Percentiles rank a stretch among this genome's conserved stretches.
Conservation (phyloP, 805 yeast species). For the Yarrowia sp. region DNA sequence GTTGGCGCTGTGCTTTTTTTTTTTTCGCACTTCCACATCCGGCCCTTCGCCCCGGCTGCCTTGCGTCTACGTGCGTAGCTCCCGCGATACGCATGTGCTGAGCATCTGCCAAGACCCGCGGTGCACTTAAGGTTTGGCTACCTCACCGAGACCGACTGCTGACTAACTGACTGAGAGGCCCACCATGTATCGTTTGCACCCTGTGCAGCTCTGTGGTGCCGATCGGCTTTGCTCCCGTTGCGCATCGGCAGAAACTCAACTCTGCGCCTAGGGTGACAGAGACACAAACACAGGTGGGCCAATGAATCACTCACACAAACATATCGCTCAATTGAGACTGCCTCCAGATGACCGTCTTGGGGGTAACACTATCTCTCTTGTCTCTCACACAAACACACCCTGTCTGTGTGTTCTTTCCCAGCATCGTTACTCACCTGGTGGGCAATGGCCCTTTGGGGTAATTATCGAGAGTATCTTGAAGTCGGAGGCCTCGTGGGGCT, state of each 20-base stretch:
- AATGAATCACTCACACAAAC: not conserved
- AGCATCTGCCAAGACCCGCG: not conserved
- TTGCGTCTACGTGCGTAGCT: not conserved
- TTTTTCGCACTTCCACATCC: not conserved
- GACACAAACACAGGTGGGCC: not conserved
- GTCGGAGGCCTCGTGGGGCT: not conserved
- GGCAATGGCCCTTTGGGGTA: conserved; percentile 25
- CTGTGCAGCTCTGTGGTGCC: not conserved
- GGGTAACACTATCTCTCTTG: too few species aligned
- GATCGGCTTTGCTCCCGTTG: not conserved
- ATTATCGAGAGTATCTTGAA: conserved; percentile 22
- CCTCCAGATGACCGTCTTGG: too few species aligned
- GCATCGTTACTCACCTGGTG: conserved; percentile 9
- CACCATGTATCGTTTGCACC: not conserved
- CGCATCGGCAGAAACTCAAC: not conserved
- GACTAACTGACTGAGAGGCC: not conserved
- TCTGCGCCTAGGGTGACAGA: not conserved
- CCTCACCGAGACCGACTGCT: not conserved
- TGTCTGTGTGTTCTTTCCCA: not conserved
- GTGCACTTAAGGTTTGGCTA: not conserved
- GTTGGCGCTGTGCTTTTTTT: too few species aligned
- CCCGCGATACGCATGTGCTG: not conserved
- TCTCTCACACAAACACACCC: not conserved
- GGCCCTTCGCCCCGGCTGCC: conserved; percentile 9
- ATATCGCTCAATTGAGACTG: not conserved